Evolutionary conservation across 306 rosid species (phyloP).

Genomic region (Fragaria vesca): DNA sequence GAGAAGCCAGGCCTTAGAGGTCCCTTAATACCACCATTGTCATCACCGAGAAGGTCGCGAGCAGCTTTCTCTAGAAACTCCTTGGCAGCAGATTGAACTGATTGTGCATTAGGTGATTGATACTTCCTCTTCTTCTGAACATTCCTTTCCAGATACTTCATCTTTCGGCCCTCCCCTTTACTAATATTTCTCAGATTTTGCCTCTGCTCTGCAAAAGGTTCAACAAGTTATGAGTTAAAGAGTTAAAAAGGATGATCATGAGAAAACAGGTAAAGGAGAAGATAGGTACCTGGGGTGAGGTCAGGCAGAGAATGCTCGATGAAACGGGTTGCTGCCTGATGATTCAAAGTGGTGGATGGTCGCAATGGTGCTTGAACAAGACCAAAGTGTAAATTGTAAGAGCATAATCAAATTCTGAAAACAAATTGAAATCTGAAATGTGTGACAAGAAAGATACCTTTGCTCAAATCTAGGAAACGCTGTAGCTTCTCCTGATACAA

Average conservation of each 20-base stretch:
- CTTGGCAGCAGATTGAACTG: slow-evolving; percentile 71
- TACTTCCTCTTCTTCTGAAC: slow-evolving; percentile 76
- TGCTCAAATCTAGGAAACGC: slow-evolving; percentile 53
- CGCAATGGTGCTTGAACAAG: slow-evolving; percentile 75
- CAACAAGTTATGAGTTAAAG: background rate
- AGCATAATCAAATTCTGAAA: background rate
- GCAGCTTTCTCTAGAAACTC: slow-evolving; percentile 93
- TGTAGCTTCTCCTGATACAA: slow-evolving; percentile 66
- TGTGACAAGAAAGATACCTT: slow-evolving; percentile 41
- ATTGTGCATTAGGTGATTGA: slow-evolving; percentile 60
- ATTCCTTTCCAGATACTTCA: slow-evolving; percentile 42
- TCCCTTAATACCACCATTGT: slow-evolving; percentile 56
- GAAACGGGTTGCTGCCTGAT: slow-evolving; percentile 87
- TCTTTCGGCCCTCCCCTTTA: slow-evolving; percentile 57
- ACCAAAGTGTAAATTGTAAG: slow-evolving; percentile 21
- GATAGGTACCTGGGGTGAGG: slow-evolving; percentile 64
- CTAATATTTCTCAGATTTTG: slow-evolving; percentile 64
- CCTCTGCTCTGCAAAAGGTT: slow-evolving; percentile 51
- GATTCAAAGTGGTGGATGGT: slow-evolving; percentile 78
- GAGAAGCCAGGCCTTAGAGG: slow-evolving; percentile 51
- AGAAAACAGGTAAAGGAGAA: slow-evolving; percentile 20
- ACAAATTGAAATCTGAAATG: background rate
- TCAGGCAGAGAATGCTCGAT: slow-evolving; percentile 86
- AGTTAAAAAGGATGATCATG: background rate
- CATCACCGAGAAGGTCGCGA: slow-evolving; percentile 70